Conservation (phyloP, 371 early-diverging fungal genomes). For the Mortierella sp. region DNA sequence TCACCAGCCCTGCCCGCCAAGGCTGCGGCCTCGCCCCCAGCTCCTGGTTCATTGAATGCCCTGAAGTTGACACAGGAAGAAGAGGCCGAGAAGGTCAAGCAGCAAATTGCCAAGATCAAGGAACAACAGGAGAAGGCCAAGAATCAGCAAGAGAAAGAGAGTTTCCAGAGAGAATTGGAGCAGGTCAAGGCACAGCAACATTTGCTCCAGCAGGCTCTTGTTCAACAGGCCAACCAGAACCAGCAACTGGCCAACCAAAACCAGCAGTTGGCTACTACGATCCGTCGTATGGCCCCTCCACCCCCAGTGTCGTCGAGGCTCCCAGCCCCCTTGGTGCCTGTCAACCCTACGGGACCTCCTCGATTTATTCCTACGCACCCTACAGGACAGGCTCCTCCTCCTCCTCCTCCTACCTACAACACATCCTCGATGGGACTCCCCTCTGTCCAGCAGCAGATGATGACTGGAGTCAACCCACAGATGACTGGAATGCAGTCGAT, state of each 20-base stretch:
- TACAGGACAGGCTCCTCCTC: conserved; percentile 38
- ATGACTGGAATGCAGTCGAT: conserved; percentile 33
- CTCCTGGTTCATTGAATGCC: conserved; percentile 44
- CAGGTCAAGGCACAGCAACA: conserved; percentile 45
- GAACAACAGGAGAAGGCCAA: conserved; percentile 31
- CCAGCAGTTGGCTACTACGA: not conserved
- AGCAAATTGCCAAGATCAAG: conserved; percentile 24
- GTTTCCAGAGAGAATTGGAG: conserved; percentile 42
- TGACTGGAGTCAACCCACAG: conserved; percentile 37
- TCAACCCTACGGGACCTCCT: conserved; percentile 47
- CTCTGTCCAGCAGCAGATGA: conserved; percentile 45
- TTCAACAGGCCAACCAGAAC: conserved; percentile 50
- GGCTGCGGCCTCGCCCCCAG: conserved; percentile 22
- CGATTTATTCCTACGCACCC: conserved; percentile 47
- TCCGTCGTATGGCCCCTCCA: conserved; percentile 46
- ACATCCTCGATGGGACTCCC: conserved; percentile 42
- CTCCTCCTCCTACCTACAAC: conserved; percentile 21
- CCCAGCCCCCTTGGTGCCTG: conserved; percentile 38
- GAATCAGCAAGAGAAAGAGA: conserved; percentile 38
- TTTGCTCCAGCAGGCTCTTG: conserved; percentile 44
- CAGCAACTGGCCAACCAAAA: conserved; percentile 23
- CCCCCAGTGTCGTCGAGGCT: conserved; percentile 29
- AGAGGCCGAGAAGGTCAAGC: conserved; percentile 46
- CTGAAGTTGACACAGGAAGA: conserved; percentile 38
- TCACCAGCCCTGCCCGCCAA: conserved; percentile 29